Base-by-base conservation (phyloP, 2,329 filamentous ascomycete genomes). In the Aspergillus proliferans region DNA sequence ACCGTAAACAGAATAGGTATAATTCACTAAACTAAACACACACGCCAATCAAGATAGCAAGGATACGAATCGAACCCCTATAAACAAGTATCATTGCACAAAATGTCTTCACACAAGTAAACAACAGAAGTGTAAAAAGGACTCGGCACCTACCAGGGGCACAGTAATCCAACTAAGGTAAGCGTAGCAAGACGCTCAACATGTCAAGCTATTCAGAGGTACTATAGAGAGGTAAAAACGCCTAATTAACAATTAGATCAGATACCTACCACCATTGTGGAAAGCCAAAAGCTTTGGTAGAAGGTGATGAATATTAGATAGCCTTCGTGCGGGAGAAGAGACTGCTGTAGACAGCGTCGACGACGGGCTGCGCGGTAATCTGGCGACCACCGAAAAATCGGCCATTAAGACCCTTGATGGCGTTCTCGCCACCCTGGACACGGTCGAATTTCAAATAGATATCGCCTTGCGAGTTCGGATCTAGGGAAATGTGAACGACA, bases 401-500 rank as follows among this genome's bases (percentile, higher is more conserved):
- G 65, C 93, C 93, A 71, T 98, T 97, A 55, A 98, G 83, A 66
- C 93, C 93, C 71, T 95, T 94, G 74, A 97, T 94, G 62, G 93
- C 93, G 68, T 96, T 97, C 73, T 96, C 89, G 68, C 92, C 92
- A 61, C 92, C 92, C 69, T 91, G 84, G 54, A 97, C 88, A 65
- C 89, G 87, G 73, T 95, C 90, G 75, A 98, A 98, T 72, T 98
- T 98, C 70, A 98, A 84, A 72, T 95, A 98, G 62, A 98, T 92
- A 68, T 98, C 93, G 72, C 93, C 93, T 71, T 87, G 83, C 43
- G 90, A 93, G 74, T 95, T 94, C 58, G 87, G 84, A 76, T 97
- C 92, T 72, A 95, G 81, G 61, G 90, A 83, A 73, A 97, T 94
- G 82, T 98, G 93, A 70, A 97, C 90, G 64, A 98, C 92, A 63